Conservation (phyloP, 2,329 filamentous ascomycete species). For the Beauveria bassiana region DNA sequence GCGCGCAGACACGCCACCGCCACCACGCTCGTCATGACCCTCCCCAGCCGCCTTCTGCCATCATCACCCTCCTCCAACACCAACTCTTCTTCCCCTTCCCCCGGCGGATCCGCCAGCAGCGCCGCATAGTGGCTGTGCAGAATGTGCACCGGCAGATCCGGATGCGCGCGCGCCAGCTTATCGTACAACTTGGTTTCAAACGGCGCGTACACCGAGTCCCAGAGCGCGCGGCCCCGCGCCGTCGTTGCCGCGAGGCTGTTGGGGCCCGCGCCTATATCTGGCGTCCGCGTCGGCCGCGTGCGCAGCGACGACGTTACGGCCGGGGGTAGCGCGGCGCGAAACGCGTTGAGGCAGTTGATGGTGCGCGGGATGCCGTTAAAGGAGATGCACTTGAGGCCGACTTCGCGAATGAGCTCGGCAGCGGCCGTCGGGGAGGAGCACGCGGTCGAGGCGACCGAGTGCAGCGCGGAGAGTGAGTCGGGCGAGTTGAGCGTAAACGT, state of each 20-base stretch:
- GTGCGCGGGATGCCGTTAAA: conserved; percentile 78
- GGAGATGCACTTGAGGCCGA: conserved; percentile 69
- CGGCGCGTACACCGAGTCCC: conserved; percentile 70
- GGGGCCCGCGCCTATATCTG: conserved; percentile 22
- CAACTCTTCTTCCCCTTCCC: conserved; percentile 22
- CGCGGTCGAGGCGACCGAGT: conserved; percentile 36
- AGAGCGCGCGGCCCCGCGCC: conserved; percentile 55
- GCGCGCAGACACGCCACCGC: conserved; percentile 68
- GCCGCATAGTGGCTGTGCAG: conserved; percentile 66
- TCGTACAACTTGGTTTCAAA: conserved; percentile 63
- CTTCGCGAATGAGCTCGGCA: conserved; percentile 67
- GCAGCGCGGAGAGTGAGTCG: conserved; percentile 60
- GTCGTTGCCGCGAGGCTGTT: conserved; percentile 42
- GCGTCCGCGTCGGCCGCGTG: conserved; percentile 46
- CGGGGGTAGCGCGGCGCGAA: conserved; percentile 54
- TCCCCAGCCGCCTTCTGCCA: conserved; percentile 47
- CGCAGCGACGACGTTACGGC: conserved; percentile 46
- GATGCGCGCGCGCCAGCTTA: conserved; percentile 68
- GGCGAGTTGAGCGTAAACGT: conserved; percentile 85
- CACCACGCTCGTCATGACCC: conserved; percentile 64
- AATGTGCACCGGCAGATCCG: conserved; percentile 75
- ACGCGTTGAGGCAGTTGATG: conserved; percentile 73
- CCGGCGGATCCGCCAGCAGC: conserved; percentile 60
- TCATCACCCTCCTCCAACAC: too few species aligned
- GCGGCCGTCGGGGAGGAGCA: conserved; percentile 33